A percentile compares a stretch with the other conserved stretches of the same genome.
These are phyloP conservation scores for Fusarium nematophilum DNA, from an alignment of 2,329 filamentous ascomycete species.

Conservation along the genomic window DNA sequence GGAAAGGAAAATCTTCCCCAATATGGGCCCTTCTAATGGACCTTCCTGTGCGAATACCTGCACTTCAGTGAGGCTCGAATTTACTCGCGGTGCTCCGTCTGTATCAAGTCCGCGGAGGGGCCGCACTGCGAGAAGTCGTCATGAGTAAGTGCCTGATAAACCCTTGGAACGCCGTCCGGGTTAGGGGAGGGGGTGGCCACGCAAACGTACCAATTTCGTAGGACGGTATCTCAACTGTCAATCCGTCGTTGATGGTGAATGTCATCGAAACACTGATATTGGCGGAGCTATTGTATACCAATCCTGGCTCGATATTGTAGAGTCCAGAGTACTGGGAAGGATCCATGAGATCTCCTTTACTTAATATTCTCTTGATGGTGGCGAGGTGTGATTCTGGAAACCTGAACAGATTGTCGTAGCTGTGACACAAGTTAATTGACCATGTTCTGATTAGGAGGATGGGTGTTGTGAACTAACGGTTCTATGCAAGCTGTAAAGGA, in stretches of 20 bases:
- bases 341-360: neutral
- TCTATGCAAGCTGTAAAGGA: neutral
- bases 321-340: neutral
- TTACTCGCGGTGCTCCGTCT: neutral
- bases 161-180: too few relatives aligned
- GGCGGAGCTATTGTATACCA: neutral
- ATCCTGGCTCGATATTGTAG: neutral
- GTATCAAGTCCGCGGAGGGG: neutral
- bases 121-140: neutral
- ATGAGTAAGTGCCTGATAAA: neutral
- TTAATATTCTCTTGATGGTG: neutral
- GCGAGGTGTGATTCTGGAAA: neutral
- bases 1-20: neutral
- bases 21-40: neutral
- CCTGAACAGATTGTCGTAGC: neutral
- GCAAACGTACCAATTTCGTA: neutral
- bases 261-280: neutral
- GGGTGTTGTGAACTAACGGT: neutral
- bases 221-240: neutral
- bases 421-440: neutral
- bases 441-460: neutral
- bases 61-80: neutral
- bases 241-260: neutral
- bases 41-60: neutral
- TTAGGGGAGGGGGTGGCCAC: too few relatives aligned